These are phyloP conservation scores for Diaporthe citri DNA, from an alignment of 2,329 filamentous ascomycete genomes.

Conservation along the genomic window DNA sequence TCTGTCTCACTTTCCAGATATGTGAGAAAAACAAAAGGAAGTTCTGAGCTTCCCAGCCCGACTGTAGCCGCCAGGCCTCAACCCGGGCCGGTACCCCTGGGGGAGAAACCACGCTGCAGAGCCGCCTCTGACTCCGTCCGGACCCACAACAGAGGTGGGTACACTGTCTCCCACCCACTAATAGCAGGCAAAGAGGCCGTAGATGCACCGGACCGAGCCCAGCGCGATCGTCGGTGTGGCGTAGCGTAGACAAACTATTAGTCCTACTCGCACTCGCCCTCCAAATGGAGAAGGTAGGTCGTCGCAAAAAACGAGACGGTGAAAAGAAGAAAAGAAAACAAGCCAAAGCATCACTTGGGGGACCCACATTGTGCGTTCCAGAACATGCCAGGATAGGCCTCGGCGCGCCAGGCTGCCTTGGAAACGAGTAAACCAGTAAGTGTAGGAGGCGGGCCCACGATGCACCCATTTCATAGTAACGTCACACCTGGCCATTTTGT, in stretches of 20 bases:
- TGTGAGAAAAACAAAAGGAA: not conserved
- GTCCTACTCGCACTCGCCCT: not conserved
- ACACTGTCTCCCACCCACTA: not conserved
- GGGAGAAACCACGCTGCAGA: not conserved
- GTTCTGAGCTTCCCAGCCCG: not conserved
- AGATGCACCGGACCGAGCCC: slow-evolving; percentile 32
- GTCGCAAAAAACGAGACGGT: not conserved
- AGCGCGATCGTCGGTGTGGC: not conserved
- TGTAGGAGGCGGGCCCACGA: not conserved
- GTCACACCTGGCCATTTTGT: slow-evolving; percentile 19
- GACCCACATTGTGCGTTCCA: slow-evolving; percentile 28
- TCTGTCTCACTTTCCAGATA: too few relatives aligned
- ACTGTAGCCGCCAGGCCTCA: slow-evolving; percentile 12
- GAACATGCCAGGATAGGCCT: slow-evolving; percentile 14
- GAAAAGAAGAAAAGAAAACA: not conserved
- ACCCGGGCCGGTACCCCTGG: slow-evolving; percentile 19
- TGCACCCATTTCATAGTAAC: slow-evolving; percentile 24
- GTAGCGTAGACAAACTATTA: not conserved
- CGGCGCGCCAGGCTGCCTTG: not conserved
- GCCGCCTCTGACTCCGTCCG: not conserved
- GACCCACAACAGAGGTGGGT: not conserved
- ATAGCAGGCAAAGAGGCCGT: not conserved
- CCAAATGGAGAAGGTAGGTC: not conserved
- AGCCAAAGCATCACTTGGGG: not conserved
- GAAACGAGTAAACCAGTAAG: not conserved